Evolutionary conservation across 2,329 filamentous ascomycete genomes (phyloP).

Genomic region (Aspergillus niger): DNA sequence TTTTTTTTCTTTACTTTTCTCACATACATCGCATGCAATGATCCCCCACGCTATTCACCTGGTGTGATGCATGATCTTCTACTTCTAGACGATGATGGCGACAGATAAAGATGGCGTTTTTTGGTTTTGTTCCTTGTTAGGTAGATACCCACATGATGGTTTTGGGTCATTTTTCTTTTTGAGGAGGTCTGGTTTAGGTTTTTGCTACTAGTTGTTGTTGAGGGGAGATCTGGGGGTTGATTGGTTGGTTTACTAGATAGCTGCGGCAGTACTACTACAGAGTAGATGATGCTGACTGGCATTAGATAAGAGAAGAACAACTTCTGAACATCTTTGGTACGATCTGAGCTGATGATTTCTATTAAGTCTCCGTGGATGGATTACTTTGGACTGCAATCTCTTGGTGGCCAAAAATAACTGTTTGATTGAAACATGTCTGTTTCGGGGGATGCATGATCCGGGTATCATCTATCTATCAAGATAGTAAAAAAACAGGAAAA

Average conservation of each 20-base stretch:
- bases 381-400: neutral
- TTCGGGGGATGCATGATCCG: neutral
- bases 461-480: neutral
- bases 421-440: neutral
- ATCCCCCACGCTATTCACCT: too few relatives aligned
- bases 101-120: neutral
- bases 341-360: too few relatives aligned
- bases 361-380: neutral
- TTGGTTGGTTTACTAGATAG: too few relatives aligned
- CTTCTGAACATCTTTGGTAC: too few relatives aligned
- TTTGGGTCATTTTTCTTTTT: neutral
- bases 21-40: neutral
- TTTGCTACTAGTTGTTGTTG: neutral
- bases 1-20: neutral
- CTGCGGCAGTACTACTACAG: too few relatives aligned
- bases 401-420: neutral
- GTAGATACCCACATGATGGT: conserved; percentile 3
- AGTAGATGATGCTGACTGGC: too few relatives aligned
- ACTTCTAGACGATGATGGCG: too few relatives aligned
- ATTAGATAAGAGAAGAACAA: too few relatives aligned
- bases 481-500: neutral
- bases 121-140: neutral
- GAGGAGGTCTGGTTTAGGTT: neutral
- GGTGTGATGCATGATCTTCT: too few relatives aligned
- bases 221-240: too few relatives aligned